Evolutionary conservation across 345 rosid genomes (phyloP).

Genomic region (Pistacia vera): DNA sequence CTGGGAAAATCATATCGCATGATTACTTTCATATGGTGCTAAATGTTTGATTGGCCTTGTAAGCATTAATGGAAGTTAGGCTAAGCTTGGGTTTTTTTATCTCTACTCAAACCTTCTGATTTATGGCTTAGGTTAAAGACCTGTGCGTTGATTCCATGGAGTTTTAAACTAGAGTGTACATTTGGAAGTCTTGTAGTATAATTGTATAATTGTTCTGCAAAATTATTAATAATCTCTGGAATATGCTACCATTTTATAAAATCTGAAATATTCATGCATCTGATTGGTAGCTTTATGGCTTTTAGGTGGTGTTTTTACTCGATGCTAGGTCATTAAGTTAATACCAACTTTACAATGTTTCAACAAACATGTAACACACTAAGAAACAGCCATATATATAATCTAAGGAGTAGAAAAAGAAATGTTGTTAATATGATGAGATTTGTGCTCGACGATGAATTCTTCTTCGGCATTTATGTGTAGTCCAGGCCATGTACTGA

Average conservation of each 20-base stretch:
- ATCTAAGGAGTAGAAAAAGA: background rate
- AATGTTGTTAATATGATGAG: background rate
- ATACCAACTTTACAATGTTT: background rate
- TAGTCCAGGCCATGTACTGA: conserved; percentile 19
- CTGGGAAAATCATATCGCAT: background rate
- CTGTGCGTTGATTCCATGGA: background rate
- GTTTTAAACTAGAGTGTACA: background rate
- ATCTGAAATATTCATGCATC: background rate
- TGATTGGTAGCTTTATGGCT: background rate
- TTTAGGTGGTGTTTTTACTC: background rate
- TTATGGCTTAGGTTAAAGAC: background rate
- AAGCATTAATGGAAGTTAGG: background rate
- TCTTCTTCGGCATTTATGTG: background rate
- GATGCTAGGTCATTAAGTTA: background rate
- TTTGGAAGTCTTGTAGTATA: background rate
- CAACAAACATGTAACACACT: background rate
- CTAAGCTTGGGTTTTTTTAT: background rate
- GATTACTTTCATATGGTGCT: background rate
- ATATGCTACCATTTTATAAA: background rate
- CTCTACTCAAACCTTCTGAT: background rate
- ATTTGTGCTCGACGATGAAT: background rate
- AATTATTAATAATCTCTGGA: background rate
- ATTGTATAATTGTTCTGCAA: background rate
- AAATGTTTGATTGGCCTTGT: background rate
- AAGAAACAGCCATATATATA: background rate